Evolutionary conservation across 2,329 filamentous ascomycete genomes (phyloP), one percentile per base, ranked within the genome.

Genomic region (Diplodia mutila): DNA sequence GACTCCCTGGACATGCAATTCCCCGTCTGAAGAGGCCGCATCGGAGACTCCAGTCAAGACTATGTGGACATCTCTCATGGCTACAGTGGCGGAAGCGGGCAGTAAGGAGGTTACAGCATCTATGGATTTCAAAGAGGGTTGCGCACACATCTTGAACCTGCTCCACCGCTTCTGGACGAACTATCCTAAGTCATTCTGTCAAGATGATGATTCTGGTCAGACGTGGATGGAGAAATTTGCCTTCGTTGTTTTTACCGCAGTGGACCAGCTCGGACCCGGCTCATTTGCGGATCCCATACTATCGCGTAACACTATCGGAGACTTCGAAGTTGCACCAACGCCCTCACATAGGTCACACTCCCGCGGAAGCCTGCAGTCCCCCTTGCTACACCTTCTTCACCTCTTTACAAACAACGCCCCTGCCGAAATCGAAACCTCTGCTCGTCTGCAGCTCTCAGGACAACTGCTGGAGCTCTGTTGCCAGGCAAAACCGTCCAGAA

Each of bases 31-130:
- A 4, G 70, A 29, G 5, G 9, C 14, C 29, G 21, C 29, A 21
- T 34, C 51, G 72, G 29, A 67, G 67, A 21, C 71, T 73, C n/a
- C 78, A 76, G 67, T 51, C 7, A 69, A 69, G 23, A 73, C 71
- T 23, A 82, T 92, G 46, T 92, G 90, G 90, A 77, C 81, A 32
- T 82, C 85, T 1, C 81, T 93, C 14, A 82, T 92, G 52, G 80
- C 82, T 3, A 86, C 89, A 1, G 82, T 93, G 29, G 85, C 88
- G 2, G 85, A 86, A 59, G 91, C 91, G 48, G 90, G 90, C 27
- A 86, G 85, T 51, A 97, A 97, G 78, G 95, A 99, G 78, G 90
- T 99, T 72, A 97, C 94, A 73, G 89, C 94, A 7, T 93, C 93
- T 0, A 86, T 86, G 14, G 94, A 98, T 69, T 92, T 93, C 1